Evolutionary conservation across 2,329 filamentous ascomycete species (phyloP), one percentile per base, ranked within the genome.

Genomic region (Colletotrichum sansevieriae): DNA sequence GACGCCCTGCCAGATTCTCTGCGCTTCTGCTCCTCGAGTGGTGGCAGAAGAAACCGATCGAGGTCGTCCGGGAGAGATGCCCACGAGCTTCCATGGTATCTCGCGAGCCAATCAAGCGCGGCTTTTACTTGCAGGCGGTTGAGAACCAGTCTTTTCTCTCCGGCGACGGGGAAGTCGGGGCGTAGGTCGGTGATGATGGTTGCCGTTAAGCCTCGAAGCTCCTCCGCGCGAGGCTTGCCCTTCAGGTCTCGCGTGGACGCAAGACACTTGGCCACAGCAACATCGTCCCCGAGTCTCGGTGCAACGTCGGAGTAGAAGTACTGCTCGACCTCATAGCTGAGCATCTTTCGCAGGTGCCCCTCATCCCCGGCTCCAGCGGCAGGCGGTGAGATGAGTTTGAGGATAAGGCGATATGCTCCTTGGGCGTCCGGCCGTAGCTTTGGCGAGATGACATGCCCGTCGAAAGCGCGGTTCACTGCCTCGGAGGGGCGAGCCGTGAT

Each of bases 291-390:
- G 2, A 92, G 75, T 0, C 74, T 74, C 0, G 87, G 85, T 0
- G 87, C 87, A 11, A 92, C 76, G 2, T 84, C 75, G 2, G 79
- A 80, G 74, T 92, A 92, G 71, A 92, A 92, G 71, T 85, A 85
- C 73, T 90, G 88, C 76, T 92, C 90, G 3, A 91, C 87, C 52
- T 89, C 83, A 71, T 92, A 92, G 74, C 88, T 91, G 33, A 91
- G 76, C 67, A 92, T 84, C 74, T 92, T 92, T 7, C 90, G 84
- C 0, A 88, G 72, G 71, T 92, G 89, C 0, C 89, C 88, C 73
- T 91, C 89, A 43, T 90, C 85, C 3, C 78, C 72, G 5, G 43
- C 37, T 18, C 58, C 63, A 29, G 69, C 72, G 0, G 61, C 52
- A 0, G 88, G 87, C 7, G 87, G 87, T 0, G 83, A 83, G 44